phyloP scores from a whole-genome alignment of 2,329 filamentous ascomycete genomes.

The Penicillium verrucosum region DNA sequence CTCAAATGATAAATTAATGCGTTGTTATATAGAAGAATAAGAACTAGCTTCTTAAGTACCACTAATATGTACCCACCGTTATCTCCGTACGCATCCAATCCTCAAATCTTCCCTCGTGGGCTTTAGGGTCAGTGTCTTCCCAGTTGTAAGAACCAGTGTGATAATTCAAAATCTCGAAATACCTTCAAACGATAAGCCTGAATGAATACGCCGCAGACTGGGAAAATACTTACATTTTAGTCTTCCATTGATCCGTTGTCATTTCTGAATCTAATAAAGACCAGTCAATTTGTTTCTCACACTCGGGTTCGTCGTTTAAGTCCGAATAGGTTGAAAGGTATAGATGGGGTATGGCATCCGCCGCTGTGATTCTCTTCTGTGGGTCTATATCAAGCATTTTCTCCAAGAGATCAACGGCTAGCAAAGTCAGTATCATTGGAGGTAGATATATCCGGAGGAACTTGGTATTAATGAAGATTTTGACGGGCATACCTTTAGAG shows the following conservation, averaged over 20 bases:
- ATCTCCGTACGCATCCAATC: background rate
- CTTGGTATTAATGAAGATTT: background rate
- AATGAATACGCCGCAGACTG: too few species aligned
- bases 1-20: background rate
- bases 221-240: conserved; percentile 69
- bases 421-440: conserved; percentile 44
- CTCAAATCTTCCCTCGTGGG: background rate
- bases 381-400: conserved; percentile 96
- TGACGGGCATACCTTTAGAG: background rate
- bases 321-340: conserved; percentile 96
- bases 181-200: conserved; percentile 40
- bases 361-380: conserved; percentile 83
- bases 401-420: conserved; percentile 88
- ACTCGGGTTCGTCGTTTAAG: conserved; percentile 87
- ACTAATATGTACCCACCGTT: conserved; percentile 3
- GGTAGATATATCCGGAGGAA: background rate
- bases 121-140: background rate
- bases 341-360: conserved; percentile 78
- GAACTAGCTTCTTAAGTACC: background rate
- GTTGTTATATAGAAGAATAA: background rate
- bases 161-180: conserved; percentile 8
- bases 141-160: conserved; percentile 3
- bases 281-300: conserved; percentile 98
- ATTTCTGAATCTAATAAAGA: conserved; percentile 97
- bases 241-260: conserved; percentile 97